A percentile compares a stretch with the other conserved stretches of the same genome.
These are phyloP conservation scores for Coccomyxa subellipsoidea DNA, from an alignment of 163 green algal genomes.

Conservation along the genomic window DNA sequence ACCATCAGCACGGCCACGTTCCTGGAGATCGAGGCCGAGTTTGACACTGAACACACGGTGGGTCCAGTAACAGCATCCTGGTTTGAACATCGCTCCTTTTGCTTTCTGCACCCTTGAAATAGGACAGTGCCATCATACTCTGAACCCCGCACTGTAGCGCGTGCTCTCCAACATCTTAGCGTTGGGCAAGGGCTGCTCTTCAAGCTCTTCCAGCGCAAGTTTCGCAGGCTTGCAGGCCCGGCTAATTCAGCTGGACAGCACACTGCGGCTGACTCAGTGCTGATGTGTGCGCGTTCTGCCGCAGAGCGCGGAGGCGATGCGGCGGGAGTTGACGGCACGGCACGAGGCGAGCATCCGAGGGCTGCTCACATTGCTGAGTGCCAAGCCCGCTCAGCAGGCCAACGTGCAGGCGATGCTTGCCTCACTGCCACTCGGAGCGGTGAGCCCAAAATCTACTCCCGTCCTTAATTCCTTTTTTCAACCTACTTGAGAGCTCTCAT, in stretches of 20 bases:
- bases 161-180: too few species aligned
- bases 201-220: too few species aligned
- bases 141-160: too few species aligned
- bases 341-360: not conserved
- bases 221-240: too few species aligned
- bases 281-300: not conserved
- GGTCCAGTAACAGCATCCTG: not conserved
- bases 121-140: too few species aligned
- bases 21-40: not conserved
- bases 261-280: too few species aligned
- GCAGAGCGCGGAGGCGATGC: conserved; percentile 2
- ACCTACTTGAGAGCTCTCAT: too few species aligned
- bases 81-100: too few species aligned
- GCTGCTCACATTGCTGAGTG: not conserved
- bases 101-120: too few species aligned
- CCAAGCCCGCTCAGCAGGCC: not conserved
- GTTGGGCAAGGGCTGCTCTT: too few species aligned
- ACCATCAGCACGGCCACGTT: not conserved
- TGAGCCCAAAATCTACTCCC: not conserved
- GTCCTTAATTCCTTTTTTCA: not conserved
- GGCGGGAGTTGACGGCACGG: not conserved
- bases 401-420: not conserved
- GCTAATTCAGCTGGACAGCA: too few species aligned
- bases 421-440: not conserved
- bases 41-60: not conserved